Conservation (phyloP, 768 basidiomycete genomes). For the Chalciporus chontae region DNA sequence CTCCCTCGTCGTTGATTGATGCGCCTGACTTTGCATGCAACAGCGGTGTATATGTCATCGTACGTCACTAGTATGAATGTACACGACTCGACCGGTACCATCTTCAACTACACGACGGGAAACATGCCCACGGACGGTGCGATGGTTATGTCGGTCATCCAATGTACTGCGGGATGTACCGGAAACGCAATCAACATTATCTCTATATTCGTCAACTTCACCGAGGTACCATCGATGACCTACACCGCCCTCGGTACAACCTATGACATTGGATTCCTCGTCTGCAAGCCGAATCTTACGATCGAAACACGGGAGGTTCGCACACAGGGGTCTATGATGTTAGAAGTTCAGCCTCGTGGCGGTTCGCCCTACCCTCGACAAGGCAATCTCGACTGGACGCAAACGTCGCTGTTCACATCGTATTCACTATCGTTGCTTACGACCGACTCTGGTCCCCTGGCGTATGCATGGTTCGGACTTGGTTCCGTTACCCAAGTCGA, state of each 20-base stretch:
- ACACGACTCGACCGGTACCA: constrained; percentile 11
- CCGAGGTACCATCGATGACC: constrained; percentile 8
- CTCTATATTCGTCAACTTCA: constrained; percentile 11
- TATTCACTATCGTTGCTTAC: constrained; percentile 10
- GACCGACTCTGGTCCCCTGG: constrained; percentile 7
- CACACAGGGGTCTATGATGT: constrained; percentile 10
- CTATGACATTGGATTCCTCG: constrained; percentile 20
- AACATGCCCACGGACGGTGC: constrained; percentile 14
- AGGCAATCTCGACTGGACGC: constrained; percentile 16
- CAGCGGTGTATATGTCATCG: constrained; percentile 6
- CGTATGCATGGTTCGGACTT: constrained; percentile 5
- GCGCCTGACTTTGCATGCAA: background rate
- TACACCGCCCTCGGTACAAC: constrained; percentile 11
- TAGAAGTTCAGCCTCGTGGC: constrained; percentile 7
- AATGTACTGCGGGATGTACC: constrained; percentile 11
- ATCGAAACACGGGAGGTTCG: constrained; percentile 22
- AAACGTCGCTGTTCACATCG: constrained; percentile 9
- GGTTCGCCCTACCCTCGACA: constrained; percentile 5
- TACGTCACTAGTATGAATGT: constrained; percentile 13
- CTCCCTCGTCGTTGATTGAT: too few species aligned
- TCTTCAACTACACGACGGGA: constrained; percentile 14
- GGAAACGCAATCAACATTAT: constrained; percentile 5
- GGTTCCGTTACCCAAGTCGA: constrained; percentile 10
- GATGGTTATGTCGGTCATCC: constrained; percentile 15
- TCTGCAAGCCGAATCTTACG: constrained; percentile 21